Conservation (phyloP, 176 grass and related monocot species). For the Secale cereale region DNA sequence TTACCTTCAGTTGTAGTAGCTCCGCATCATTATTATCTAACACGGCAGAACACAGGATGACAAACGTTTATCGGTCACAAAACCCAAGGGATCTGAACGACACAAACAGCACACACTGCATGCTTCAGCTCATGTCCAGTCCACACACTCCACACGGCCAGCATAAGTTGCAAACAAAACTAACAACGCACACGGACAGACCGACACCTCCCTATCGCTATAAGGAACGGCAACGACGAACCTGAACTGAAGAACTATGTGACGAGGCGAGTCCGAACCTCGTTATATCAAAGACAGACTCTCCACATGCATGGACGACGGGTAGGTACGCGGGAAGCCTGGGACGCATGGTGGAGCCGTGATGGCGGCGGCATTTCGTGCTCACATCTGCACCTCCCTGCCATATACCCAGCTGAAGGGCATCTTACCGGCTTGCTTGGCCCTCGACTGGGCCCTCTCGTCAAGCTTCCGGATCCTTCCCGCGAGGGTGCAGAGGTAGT, state of each 20-base stretch:
- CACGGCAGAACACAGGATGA: background rate
- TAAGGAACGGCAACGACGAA: constrained; percentile 9
- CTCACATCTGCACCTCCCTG: constrained; percentile 77
- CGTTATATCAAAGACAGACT: constrained; percentile 8
- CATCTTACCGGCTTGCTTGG: constrained; percentile 55
- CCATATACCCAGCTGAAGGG: constrained; percentile 90
- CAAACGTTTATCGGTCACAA: constrained; percentile 8
- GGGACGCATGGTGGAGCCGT: constrained; percentile 2
- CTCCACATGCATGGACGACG: constrained; percentile 15
- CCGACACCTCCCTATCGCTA: constrained; percentile 29
- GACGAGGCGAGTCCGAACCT: background rate
- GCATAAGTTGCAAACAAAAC: constrained; percentile 48
- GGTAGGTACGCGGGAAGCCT: background rate
- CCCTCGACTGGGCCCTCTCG: constrained; percentile 71
- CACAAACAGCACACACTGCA: constrained; percentile 28
- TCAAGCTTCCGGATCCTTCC: constrained; percentile 81
- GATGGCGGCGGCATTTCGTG: background rate
- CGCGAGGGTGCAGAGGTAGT: constrained; percentile 83
- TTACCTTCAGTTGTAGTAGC: background rate
- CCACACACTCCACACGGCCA: constrained; percentile 36
- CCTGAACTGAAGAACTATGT: constrained; percentile 25
- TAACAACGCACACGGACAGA: constrained; percentile 28
- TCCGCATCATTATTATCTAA: background rate
- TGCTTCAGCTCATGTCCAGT: constrained; percentile 29
- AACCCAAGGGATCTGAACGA: constrained; percentile 30